A percentile compares a stretch with the other conserved stretches of the same genome.
Conservation (phyloP, 225 moss, liverwort and hornwort genomes). For the Polytrichum formosum region DNA sequence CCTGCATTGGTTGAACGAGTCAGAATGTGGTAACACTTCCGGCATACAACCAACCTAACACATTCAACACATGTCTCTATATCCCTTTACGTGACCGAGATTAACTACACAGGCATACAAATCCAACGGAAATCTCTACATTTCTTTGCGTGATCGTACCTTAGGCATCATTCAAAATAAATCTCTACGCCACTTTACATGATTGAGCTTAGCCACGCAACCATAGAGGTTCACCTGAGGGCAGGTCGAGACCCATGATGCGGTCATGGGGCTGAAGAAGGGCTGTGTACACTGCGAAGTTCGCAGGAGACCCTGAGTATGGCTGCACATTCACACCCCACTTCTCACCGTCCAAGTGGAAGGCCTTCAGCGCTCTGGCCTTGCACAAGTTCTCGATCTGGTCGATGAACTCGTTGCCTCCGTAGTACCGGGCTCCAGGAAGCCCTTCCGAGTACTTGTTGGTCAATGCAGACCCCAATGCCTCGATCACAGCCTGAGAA, state of each 20-base stretch:
- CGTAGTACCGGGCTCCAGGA: slow-evolving; percentile 58
- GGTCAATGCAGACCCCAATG: slow-evolving; percentile 47
- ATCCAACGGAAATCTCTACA: too few species aligned
- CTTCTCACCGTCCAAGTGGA: slow-evolving; percentile 35
- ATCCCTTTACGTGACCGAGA: too few species aligned
- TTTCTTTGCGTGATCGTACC: too few species aligned
- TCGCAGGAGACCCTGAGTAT: slow-evolving; percentile 58
- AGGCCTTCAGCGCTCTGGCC: slow-evolving; percentile 52
- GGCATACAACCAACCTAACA: neutral
- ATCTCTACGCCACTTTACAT: too few species aligned
- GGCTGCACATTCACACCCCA: slow-evolving; percentile 80
- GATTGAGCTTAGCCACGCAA: fast-evolving
- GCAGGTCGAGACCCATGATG: slow-evolving; percentile 64
- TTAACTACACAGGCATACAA: too few species aligned
- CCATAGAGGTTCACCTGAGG: slow-evolving; percentile 21
- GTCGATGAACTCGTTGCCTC: slow-evolving; percentile 64
- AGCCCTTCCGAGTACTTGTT: slow-evolving; percentile 67
- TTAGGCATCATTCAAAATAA: too few species aligned
- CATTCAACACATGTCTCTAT: neutral
- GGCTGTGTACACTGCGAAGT: slow-evolving; percentile 66
- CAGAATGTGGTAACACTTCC: neutral
- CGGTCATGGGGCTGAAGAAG: slow-evolving; percentile 63
- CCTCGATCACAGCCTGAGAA: slow-evolving; percentile 57
- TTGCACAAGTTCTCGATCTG: slow-evolving; percentile 61
- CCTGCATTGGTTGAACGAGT: neutral